phyloP scores from a whole-genome alignment of 805 yeast genomes.

The Saccharomycopsis sp. region DNA sequence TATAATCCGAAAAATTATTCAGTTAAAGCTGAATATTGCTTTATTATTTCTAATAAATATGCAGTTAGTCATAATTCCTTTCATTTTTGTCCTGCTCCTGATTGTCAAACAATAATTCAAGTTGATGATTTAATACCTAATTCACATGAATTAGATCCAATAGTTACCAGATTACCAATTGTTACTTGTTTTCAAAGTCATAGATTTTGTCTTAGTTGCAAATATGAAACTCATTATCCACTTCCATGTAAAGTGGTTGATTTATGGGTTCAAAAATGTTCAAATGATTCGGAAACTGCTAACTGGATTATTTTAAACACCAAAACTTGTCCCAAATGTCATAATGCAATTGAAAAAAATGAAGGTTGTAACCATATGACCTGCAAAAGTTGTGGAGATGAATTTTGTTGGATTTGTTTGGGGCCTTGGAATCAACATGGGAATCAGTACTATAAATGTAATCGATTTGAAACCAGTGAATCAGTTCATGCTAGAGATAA shows the following conservation, averaged over 20 bases:
- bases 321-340: slow-evolving; percentile 77
- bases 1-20: slow-evolving; percentile 9
- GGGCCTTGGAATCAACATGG: slow-evolving; percentile 69
- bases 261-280: slow-evolving; percentile 69
- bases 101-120: slow-evolving; percentile 53
- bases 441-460: slow-evolving; percentile 55
- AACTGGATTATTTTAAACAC: slow-evolving; percentile 84
- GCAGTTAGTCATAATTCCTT: slow-evolving; percentile 41
- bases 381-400: slow-evolving; percentile 63
- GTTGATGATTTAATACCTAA: slow-evolving; percentile 24
- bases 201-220: slow-evolving; percentile 71
- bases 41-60: slow-evolving; percentile 29
- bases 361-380: slow-evolving; percentile 98
- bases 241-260: slow-evolving; percentile 64
- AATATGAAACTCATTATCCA: slow-evolving; percentile 70
- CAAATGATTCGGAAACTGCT: slow-evolving; percentile 79
- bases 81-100: slow-evolving; percentile 81
- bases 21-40: slow-evolving; percentile 12
- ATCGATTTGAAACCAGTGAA: slow-evolving; percentile 39
- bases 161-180: slow-evolving; percentile 38
- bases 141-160: slow-evolving; percentile 21
- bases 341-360: slow-evolving; percentile 71
- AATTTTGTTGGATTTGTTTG: slow-evolving; percentile 92
- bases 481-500: slow-evolving; percentile 15
- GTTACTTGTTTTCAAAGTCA: slow-evolving; percentile 61